Evolutionary conservation across 768 basidiomycete genomes (phyloP).

Genomic region (Suillus paluster): DNA sequence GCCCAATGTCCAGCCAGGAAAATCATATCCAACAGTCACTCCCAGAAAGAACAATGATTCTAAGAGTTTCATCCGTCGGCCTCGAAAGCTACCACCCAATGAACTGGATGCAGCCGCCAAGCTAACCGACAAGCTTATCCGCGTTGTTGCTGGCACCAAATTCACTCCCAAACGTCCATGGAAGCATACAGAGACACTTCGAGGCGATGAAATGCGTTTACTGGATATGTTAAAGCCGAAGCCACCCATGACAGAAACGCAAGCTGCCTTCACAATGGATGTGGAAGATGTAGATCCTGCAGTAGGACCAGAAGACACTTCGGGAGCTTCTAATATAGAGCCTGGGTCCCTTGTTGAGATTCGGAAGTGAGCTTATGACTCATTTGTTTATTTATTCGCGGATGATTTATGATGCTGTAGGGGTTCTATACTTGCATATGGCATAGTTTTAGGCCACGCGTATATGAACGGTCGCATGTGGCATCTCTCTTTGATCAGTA

Average conservation of each 20-base stretch:
- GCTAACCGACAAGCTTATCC: slow-evolving; percentile 38
- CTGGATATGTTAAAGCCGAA: slow-evolving; percentile 21
- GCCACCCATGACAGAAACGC: slow-evolving; percentile 11
- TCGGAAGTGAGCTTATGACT: slow-evolving; percentile 44
- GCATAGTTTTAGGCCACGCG: slow-evolving; percentile 34
- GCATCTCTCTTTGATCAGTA: slow-evolving; percentile 34
- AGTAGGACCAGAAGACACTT: slow-evolving; percentile 14
- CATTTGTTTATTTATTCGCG: not conserved
- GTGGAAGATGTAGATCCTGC: slow-evolving; percentile 18
- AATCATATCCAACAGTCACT: slow-evolving; percentile 1
- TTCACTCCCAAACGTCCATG: slow-evolving; percentile 35
- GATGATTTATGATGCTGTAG: slow-evolving; percentile 22
- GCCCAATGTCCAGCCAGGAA: slow-evolving; percentile 19
- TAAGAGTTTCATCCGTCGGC: not conserved
- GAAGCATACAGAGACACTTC: slow-evolving; percentile 39
- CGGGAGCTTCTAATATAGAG: slow-evolving; percentile 23
- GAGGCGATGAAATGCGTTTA: slow-evolving; percentile 47
- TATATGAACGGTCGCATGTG: slow-evolving; percentile 35
- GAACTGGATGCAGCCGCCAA: slow-evolving; percentile 11
- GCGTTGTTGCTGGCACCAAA: slow-evolving; percentile 33
- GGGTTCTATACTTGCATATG: slow-evolving; percentile 23
- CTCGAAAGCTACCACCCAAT: not conserved
- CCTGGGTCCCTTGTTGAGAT: slow-evolving; percentile 59
- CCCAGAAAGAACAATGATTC: not conserved
- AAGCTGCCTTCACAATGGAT: slow-evolving; percentile 28